phyloP scores from a whole-genome alignment of 1,284 basidiomycete genomes.

The Ustilago tritici region DNA sequence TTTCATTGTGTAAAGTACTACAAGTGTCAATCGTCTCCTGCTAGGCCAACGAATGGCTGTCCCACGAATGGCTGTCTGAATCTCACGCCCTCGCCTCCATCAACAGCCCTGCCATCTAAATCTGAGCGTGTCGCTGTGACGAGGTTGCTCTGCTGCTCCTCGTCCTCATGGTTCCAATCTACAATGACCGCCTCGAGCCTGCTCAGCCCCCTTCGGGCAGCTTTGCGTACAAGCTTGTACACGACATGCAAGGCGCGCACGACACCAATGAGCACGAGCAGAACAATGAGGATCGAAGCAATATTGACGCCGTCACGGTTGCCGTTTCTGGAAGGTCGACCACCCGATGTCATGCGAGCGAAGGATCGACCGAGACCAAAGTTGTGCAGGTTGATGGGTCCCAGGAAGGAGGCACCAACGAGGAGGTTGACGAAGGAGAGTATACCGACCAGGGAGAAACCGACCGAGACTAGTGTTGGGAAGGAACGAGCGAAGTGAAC shows the following conservation, averaged over 20 bases:
- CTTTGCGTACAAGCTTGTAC: conserved; percentile 36
- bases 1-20: background rate
- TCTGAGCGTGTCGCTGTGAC: background rate
- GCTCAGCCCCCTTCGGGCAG: conserved; percentile 32
- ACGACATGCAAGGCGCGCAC: conserved; percentile 46
- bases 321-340: conserved; percentile 25
- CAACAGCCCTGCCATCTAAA: background rate
- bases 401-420: conserved; percentile 45
- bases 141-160: conserved; percentile 15
- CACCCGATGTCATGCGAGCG: conserved; percentile 45
- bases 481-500: background rate
- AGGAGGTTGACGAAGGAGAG: conserved; percentile 54
- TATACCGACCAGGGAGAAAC: conserved; percentile 57
- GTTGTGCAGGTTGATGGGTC: conserved; percentile 54
- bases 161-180: conserved; percentile 53
- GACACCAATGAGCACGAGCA: conserved; percentile 55
- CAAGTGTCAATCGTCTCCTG: conserved; percentile 3
- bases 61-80: background rate
- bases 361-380: conserved; percentile 55
- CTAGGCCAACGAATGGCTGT: conserved; percentile 3
- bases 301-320: conserved; percentile 48
- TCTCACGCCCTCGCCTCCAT: background rate
- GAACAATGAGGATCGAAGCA: conserved; percentile 47
- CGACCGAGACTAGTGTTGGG: conserved; percentile 37
- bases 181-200: conserved; percentile 52